phyloP scores from a whole-genome alignment of 306 rosid species.

The Sphenostylis stenocarpa region DNA sequence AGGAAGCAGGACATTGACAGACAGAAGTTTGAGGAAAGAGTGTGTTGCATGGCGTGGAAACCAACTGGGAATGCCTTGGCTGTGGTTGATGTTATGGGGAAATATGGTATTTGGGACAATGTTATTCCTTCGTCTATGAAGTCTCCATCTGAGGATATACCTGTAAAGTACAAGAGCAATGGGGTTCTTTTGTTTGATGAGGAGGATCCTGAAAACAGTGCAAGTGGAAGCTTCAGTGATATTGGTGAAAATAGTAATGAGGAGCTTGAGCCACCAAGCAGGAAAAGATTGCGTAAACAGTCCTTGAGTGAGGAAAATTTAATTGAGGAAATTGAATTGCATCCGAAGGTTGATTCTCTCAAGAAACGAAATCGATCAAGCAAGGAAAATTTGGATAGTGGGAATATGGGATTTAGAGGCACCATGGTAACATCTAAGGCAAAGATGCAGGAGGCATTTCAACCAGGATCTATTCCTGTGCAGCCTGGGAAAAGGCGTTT shows the following conservation, averaged over 20 bases:
- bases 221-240: slow-evolving; percentile 73
- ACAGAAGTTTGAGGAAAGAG: slow-evolving; percentile 82
- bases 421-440: slow-evolving; percentile 38
- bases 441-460: slow-evolving; percentile 88
- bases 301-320: slow-evolving; percentile 46
- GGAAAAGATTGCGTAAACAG: slow-evolving; percentile 72
- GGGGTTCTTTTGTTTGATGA: slow-evolving; percentile 84
- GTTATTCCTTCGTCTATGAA: slow-evolving; percentile 91
- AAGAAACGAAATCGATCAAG: slow-evolving; percentile 51
- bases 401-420: slow-evolving; percentile 44
- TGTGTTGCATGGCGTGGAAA: slow-evolving; percentile 86
- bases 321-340: slow-evolving; percentile 49
- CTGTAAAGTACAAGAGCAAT: slow-evolving; percentile 57
- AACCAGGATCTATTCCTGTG: slow-evolving; percentile 83
- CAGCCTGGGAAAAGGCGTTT: slow-evolving; percentile 83
- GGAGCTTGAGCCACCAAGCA: slow-evolving; percentile 62
- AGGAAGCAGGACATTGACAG: slow-evolving; percentile 88
- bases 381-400: slow-evolving; percentile 50
- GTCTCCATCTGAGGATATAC: slow-evolving; percentile 88
- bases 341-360: slow-evolving; percentile 58
- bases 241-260: slow-evolving; percentile 67
- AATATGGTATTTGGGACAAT: slow-evolving; percentile 91
- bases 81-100: slow-evolving; percentile 83
- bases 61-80: slow-evolving; percentile 81
- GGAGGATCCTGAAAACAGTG: slow-evolving; percentile 66